A percentile compares a stretch with the other conserved stretches of the same genome.
Conservation (phyloP, 2,329 filamentous ascomycete species). For the Pestalotiopsis sp. region DNA sequence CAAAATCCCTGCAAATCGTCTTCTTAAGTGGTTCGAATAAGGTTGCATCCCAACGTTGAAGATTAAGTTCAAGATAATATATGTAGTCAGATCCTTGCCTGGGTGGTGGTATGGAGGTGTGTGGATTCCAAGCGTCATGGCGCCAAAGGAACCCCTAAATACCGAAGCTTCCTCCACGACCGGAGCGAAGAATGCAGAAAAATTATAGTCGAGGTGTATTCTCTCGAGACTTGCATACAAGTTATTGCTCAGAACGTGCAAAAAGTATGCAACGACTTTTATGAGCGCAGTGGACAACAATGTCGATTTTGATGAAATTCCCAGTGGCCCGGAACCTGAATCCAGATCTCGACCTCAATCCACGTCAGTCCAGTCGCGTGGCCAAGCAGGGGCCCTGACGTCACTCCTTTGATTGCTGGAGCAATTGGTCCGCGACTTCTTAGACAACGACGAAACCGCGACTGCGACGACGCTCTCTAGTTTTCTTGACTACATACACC, state of each 20-base stretch:
- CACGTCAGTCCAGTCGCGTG: neutral
- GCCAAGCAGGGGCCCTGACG: neutral
- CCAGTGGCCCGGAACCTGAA: neutral
- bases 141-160: neutral
- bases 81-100: too few species aligned
- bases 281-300: neutral
- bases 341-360: neutral
- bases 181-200: neutral
- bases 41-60: too few species aligned
- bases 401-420: neutral
- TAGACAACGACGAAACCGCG: neutral
- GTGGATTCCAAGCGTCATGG: neutral
- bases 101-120: neutral
- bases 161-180: neutral
- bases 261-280: neutral
- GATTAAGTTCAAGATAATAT: too few species aligned
- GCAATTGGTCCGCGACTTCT: neutral
- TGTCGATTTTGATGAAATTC: neutral
- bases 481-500: neutral
- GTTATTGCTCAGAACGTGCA: too few species aligned
- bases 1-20: too few species aligned
- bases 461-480: neutral
- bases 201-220: neutral
- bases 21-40: too few species aligned
- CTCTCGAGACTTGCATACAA: too few species aligned